Base-by-base conservation (phyloP, 495 filamentous ascomycete genomes). In the Hypoxylon subgilvum region DNA sequence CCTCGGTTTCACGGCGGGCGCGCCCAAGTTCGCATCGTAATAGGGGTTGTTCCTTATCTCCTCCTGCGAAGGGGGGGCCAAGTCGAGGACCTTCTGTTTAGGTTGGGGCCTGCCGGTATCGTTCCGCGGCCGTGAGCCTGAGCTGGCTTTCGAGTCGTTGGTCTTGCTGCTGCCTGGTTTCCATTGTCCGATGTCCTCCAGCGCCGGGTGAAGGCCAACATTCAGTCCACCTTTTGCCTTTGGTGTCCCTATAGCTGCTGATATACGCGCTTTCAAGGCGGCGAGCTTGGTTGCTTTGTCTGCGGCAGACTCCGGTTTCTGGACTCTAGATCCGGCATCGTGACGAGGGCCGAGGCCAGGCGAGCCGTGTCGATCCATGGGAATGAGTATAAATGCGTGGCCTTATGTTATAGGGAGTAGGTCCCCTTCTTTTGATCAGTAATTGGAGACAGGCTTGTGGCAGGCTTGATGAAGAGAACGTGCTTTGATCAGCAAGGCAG, bases 181-280 rank as follows among this genome's bases (percentile, higher is more conserved):
- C 51, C 79, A 82, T 48, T 86, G 80, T 14, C 79, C 80, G 18
- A 84, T 76, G 67, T 96, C 92, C 38, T 88, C 87, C 45, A 97
- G 81, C 21, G 90, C 89, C 14, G 93, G 93, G 67, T 97, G 93
- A 45, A 97, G 82, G 43, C 90, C 91, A 16, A 94, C 89, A 65
- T 92, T 92, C 23, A 97, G 74, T 21, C 93, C 93, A 56, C 93
- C 89, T 70, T 77, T 75, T 57, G 81, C 75, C 69, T 83, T 83
- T 72, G 75, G 72, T 8, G 70, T 79, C 36, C 80, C 81, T 13
- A 90, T 86, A 40, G 89, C 86, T 38, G 89, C 88, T 31, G 88
- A 88, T 8, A 95, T 86, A 69, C 89, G 81, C 3, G 91, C 91
- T 71, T 88, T 96, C 76, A 96, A 76, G n/a, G 85, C 84, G 1